Evolutionary conservation across 345 rosid species (phyloP).

Genomic region (Lepidium sativum): DNA sequence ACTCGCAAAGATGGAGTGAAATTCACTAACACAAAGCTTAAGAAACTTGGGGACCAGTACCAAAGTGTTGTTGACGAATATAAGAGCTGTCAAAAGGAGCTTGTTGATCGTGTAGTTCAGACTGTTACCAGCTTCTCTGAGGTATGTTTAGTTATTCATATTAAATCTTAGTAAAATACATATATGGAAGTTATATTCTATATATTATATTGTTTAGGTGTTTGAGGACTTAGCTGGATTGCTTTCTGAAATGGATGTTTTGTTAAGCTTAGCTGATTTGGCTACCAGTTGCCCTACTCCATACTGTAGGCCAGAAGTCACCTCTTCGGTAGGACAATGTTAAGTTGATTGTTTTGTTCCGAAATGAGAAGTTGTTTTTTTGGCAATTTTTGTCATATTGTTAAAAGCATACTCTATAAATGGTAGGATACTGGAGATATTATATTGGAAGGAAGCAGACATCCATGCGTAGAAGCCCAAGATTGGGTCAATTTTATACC

Average conservation of each 20-base stretch:
- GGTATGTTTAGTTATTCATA: conserved; percentile 35
- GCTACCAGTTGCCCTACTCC: conserved; percentile 89
- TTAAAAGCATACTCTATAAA: not conserved
- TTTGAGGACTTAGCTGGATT: conserved; percentile 62
- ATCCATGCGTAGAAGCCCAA: conserved; percentile 99
- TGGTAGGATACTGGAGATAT: conserved; percentile 76
- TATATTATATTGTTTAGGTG: conserved; percentile 45
- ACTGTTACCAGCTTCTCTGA: conserved; percentile 79
- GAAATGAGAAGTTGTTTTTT: not conserved
- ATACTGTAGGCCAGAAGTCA: conserved; percentile 86
- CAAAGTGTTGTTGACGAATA: conserved; percentile 89
- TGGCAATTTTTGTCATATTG: not conserved
- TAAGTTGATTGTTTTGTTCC: conserved; percentile 1
- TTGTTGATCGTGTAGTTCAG: conserved; percentile 75
- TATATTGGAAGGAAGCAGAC: conserved; percentile 82
- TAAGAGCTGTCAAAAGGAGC: conserved; percentile 66
- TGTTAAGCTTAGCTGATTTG: conserved; percentile 92
- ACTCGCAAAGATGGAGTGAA: conserved; percentile 98
- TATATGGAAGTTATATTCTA: not conserved
- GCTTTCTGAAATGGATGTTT: conserved; percentile 89
- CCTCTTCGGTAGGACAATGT: conserved; percentile 45
- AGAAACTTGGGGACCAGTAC: conserved; percentile 79
- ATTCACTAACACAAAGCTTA: conserved; percentile 90
- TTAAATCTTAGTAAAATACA: not conserved
- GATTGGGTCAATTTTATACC: conserved; percentile 99